Evolutionary conservation across 2,329 filamentous ascomycete genomes (phyloP).

Genomic region (Neopestalotiopsis rosae): DNA sequence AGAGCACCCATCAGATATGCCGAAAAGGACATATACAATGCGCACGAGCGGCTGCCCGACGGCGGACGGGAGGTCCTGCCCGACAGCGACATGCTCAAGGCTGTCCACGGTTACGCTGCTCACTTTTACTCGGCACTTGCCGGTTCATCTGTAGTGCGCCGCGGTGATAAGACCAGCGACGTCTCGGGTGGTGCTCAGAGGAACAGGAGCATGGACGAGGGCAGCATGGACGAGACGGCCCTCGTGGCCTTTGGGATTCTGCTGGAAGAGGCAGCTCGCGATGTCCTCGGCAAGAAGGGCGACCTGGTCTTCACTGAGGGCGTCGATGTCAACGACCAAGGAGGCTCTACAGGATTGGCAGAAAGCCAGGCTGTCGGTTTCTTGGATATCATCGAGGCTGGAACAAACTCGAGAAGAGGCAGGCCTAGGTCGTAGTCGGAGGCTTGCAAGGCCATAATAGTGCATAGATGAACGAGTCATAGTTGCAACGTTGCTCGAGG

Average conservation of each 20-base stretch:
- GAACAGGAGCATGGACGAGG: conserved; percentile 48
- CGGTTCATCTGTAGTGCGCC: neutral
- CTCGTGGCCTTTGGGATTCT: conserved; percentile 77
- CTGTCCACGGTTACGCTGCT: conserved; percentile 71
- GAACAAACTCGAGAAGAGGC: neutral
- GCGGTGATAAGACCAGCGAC: neutral
- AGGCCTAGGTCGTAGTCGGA: neutral
- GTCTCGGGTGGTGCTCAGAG: conserved; percentile 18
- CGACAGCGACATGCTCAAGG: conserved; percentile 71
- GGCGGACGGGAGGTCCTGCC: conserved; percentile 60
- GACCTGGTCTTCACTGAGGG: conserved; percentile 76
- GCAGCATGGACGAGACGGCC: conserved; percentile 79
- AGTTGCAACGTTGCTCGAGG: neutral
- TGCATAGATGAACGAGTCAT: neutral
- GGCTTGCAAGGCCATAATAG: neutral
- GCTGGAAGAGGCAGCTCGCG: conserved; percentile 71
- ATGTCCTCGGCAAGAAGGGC: conserved; percentile 66
- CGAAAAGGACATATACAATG: conserved; percentile 75
- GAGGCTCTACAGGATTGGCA: conserved; percentile 16
- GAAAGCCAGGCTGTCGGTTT: conserved; percentile 27
- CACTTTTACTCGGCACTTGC: conserved; percentile 63
- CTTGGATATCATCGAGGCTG: conserved; percentile 1
- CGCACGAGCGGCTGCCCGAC: conserved; percentile 60
- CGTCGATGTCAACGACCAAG: conserved; percentile 32
- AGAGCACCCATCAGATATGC: conserved; percentile 70